Evolutionary conservation across 352 stramenopile species (phyloP), one percentile per base, ranked within the genome.

Genomic region (Albugo candida): DNA sequence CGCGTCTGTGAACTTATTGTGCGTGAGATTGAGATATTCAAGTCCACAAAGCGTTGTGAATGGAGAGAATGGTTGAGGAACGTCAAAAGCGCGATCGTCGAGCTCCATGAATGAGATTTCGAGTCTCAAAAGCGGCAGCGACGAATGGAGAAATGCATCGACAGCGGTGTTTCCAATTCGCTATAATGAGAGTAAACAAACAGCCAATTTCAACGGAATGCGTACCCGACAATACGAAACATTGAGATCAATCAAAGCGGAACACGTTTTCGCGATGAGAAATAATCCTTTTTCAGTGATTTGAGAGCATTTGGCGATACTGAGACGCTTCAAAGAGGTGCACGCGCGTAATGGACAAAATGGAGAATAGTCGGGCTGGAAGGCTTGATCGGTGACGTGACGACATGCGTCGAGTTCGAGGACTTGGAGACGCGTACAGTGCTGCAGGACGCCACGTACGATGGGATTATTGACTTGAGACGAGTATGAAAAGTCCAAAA

Each of bases 381-480:
- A 92, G 11, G 79, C 79, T 2, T 76, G 74, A 50, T 92, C 79
- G 0, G 79, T 92, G 60, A 89, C 84, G 57, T 89, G 76, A 47
- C 74, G 72, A 47, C 76, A 89, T 50, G 75, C 77, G 57, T 87
- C 79, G 36, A 92, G 58, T n/a, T 75, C 70, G 49, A 92, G 57
- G 35, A 66, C 78, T 61, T 88, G 73, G 41, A 92, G 59, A 35
- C 64, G 65, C 41, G 67, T 56, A 52, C 79, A 92, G 11, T 75
- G 74, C 46, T 87, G 79, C 27, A 92, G 55, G 46, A 89, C 67
- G 14, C 72, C 66, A 16, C 73, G 76, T 43, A 92, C 67, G 43
- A 92, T 75, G 5, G 74, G 74, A 59, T 89, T 92, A 58, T 68
- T 89, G 47, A 92, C 79, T 61, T 92, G 79, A n/a, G 64, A 55